Conservation (phyloP, 495 filamentous ascomycete species). For the Penicillium argentinense region DNA sequence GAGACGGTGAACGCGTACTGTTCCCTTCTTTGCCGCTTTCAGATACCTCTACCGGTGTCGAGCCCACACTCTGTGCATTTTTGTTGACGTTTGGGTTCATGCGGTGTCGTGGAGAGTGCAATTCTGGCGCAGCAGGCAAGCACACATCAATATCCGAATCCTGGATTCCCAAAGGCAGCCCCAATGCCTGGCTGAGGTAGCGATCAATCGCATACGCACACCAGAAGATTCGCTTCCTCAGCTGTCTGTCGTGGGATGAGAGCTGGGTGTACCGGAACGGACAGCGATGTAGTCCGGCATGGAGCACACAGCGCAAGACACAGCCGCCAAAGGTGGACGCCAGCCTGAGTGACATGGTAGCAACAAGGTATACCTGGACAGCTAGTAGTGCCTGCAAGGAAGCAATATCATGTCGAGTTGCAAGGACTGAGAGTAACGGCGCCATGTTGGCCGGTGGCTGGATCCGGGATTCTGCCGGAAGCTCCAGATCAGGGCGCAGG, state of each 20-base stretch:
- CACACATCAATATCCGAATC: slow-evolving; percentile 46
- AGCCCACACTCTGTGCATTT: background rate
- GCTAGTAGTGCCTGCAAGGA: slow-evolving; percentile 41
- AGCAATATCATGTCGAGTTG: slow-evolving; percentile 34
- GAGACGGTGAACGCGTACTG: background rate
- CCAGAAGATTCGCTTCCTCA: slow-evolving; percentile 52
- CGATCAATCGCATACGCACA: slow-evolving; percentile 51
- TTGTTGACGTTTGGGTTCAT: background rate
- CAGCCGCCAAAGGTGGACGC: slow-evolving; percentile 42
- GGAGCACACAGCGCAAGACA: slow-evolving; percentile 40
- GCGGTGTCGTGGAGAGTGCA: slow-evolving; percentile 24
- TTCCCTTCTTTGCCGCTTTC: background rate
- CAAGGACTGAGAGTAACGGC: slow-evolving; percentile 26
- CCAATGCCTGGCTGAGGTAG: slow-evolving; percentile 48
- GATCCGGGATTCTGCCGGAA: slow-evolving; percentile 29
- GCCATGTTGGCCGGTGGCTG: slow-evolving; percentile 29
- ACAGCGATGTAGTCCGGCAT: slow-evolving; percentile 43
- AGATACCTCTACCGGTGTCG: background rate
- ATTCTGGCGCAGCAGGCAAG: slow-evolving; percentile 30
- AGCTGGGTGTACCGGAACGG: slow-evolving; percentile 44
- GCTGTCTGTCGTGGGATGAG: slow-evolving; percentile 39
- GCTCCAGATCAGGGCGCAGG: slow-evolving; percentile 25
- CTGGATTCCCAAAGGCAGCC: slow-evolving; percentile 43
- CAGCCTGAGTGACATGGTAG: slow-evolving; percentile 38
- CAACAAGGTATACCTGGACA: slow-evolving; percentile 39